Percentiles rank a stretch among this genome's conserved stretches.
Evolutionary conservation across 2,329 filamentous ascomycete species (phyloP).

Genomic region (Fusarium circinatum): DNA sequence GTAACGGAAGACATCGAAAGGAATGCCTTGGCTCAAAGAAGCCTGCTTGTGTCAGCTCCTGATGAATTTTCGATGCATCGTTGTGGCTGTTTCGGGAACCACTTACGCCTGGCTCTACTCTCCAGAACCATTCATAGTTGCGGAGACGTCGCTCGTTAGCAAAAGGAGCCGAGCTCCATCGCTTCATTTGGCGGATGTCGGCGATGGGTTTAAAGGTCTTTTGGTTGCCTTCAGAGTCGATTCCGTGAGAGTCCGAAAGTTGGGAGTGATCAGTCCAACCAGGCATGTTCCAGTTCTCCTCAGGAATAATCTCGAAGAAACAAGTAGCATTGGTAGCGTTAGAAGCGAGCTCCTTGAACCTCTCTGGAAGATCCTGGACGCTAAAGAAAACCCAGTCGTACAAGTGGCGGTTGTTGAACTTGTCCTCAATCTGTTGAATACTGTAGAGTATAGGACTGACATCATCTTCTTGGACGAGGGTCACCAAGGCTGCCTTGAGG

Average conservation of each 20-base stretch:
- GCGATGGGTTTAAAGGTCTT: slow-evolving; percentile 3
- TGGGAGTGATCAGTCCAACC: slow-evolving; percentile 26
- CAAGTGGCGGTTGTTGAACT: slow-evolving; percentile 82
- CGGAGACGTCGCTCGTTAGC: slow-evolving; percentile 79
- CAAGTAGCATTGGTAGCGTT: slow-evolving; percentile 77
- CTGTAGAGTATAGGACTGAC: slow-evolving; percentile 46
- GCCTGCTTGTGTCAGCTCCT: slow-evolving; percentile 51
- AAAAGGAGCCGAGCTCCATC: slow-evolving; percentile 87
- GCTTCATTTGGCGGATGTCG: slow-evolving; percentile 75
- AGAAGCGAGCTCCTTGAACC: slow-evolving; percentile 76
- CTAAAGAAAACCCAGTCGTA: slow-evolving; percentile 94
- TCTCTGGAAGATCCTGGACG: slow-evolving; percentile 78
- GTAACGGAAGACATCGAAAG: slow-evolving; percentile 87
- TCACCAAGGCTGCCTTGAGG: slow-evolving; percentile 48
- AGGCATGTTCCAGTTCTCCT: slow-evolving; percentile 81
- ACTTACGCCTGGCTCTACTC: slow-evolving; percentile 68
- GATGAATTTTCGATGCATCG: neutral
- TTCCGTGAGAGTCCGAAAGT: neutral
- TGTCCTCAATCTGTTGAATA: slow-evolving; percentile 65
- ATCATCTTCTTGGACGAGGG: slow-evolving; percentile 47
- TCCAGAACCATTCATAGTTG: slow-evolving; percentile 69
- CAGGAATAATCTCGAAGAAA: slow-evolving; percentile 77
- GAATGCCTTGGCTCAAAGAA: slow-evolving; percentile 68
- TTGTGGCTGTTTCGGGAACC: neutral
- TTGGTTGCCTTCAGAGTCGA: neutral